phyloP scores from a whole-genome alignment of 1,139 yeast genomes.

The Yamadazyma friedrichii region DNA sequence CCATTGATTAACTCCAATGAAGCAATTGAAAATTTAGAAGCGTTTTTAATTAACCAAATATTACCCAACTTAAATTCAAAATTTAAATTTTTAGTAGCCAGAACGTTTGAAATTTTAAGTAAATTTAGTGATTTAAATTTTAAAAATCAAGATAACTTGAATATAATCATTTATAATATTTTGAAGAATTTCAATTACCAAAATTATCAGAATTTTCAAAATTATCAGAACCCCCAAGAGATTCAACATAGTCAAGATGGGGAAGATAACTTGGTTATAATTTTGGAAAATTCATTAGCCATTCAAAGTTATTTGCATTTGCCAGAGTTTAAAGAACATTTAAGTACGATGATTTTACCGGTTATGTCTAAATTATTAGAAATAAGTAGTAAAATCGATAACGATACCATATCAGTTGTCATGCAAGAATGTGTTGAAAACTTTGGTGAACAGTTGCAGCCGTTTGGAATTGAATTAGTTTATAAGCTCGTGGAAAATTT shows the following conservation, averaged over 20 bases:
- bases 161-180: slow-evolving; percentile 60
- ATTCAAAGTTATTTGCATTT: slow-evolving; percentile 74
- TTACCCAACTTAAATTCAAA: slow-evolving; percentile 70
- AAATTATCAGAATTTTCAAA: too few relatives aligned
- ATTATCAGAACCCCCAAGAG: too few relatives aligned
- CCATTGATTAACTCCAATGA: slow-evolving; percentile 59
- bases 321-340: slow-evolving; percentile 64
- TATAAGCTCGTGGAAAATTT: slow-evolving; percentile 78
- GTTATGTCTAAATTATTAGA: slow-evolving; percentile 79
- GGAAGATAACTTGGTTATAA: slow-evolving; percentile 67
- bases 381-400: slow-evolving; percentile 79
- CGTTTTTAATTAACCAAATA: slow-evolving; percentile 59
- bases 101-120: slow-evolving; percentile 77
- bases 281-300: slow-evolving; percentile 81
- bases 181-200: slow-evolving; percentile 47
- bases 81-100: slow-evolving; percentile 74
- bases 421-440: slow-evolving; percentile 95
- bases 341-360: slow-evolving; percentile 69
- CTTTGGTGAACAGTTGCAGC: slow-evolving; percentile 84
- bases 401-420: slow-evolving; percentile 83
- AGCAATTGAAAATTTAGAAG: slow-evolving; percentile 55
- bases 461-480: slow-evolving; percentile 89
- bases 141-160: slow-evolving; percentile 46
- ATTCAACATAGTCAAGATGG: slow-evolving; percentile 15
- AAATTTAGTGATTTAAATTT: slow-evolving; percentile 68